phyloP scores from a whole-genome alignment of 495 filamentous ascomycete genomes.

The Penicillium maclennaniae region DNA sequence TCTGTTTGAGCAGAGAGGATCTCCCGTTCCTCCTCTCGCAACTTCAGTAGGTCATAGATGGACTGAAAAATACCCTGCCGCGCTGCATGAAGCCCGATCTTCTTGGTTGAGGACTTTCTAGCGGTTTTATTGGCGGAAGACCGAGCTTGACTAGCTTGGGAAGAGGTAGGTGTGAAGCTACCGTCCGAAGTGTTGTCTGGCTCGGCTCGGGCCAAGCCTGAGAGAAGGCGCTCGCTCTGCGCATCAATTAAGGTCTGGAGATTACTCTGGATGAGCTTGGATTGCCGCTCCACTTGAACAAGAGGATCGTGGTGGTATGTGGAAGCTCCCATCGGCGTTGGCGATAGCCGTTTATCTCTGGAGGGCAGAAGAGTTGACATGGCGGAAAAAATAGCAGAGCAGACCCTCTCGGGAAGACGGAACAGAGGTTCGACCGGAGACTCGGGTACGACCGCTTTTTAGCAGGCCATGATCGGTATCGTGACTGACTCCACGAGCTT shows the following conservation, averaged over 20 bases:
- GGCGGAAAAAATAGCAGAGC: slow-evolving; percentile 4
- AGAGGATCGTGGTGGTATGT: slow-evolving; percentile 38
- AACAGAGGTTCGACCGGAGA: not conserved
- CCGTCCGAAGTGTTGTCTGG: slow-evolving; percentile 42
- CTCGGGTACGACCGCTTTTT: slow-evolving; percentile 4
- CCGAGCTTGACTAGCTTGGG: slow-evolving; percentile 20
- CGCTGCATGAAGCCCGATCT: slow-evolving; percentile 61
- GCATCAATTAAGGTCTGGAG: slow-evolving; percentile 81
- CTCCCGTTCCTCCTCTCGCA: slow-evolving; percentile 68
- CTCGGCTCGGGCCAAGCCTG: slow-evolving; percentile 41
- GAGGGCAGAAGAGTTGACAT: slow-evolving; percentile 37
- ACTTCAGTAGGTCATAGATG: slow-evolving; percentile 66
- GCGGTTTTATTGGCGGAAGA: slow-evolving; percentile 50
- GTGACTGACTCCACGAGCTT: slow-evolving; percentile 23
- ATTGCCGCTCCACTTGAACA: slow-evolving; percentile 42
- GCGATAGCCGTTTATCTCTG: slow-evolving; percentile 21
- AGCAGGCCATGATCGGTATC: not conserved
- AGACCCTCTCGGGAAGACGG: not conserved
- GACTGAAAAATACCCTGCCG: slow-evolving; percentile 65
- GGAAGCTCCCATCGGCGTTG: slow-evolving; percentile 28
- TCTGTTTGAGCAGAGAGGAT: slow-evolving; percentile 55
- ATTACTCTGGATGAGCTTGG: slow-evolving; percentile 61
- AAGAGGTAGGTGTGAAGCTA: slow-evolving; percentile 44
- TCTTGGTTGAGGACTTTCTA: slow-evolving; percentile 56
- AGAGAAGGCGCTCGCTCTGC: slow-evolving; percentile 70